Percentiles rank a stretch among this genome's conserved stretches.
These are phyloP conservation scores for maize (Zea mays) DNA, from an alignment of 176 grass and related monocot species.

Conservation along the genomic window Zm-B73-REFERENCE-NAM-5.0 NC_050097.1:59312001-59312500, in stretches of 20 bases:
- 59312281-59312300: constrained; percentile 20
- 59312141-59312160: background rate
- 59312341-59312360: background rate
- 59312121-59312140: constrained; percentile 73
- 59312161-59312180: background rate
- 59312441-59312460: background rate
- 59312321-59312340: background rate
- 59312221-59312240: constrained; percentile 21
- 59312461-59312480: too few relatives aligned
- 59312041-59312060: constrained; percentile 99
- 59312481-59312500: too few relatives aligned
- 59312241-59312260: constrained; percentile 1
- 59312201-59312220: constrained; percentile 47
- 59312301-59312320: constrained; percentile 4
- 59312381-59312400: background rate
- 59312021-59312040: constrained; percentile 45
- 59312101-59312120: constrained; percentile 86
- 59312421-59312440: background rate
- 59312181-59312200: constrained; percentile 30
- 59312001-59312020: background rate
- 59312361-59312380: background rate
- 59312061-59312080: constrained; percentile 88
- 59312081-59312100: constrained; percentile 96
- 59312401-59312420: background rate
- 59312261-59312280: constrained; percentile 22